Base-by-base conservation (phyloP, 2,329 filamentous ascomycete genomes). In the Zymoseptoria tritici region DNA sequence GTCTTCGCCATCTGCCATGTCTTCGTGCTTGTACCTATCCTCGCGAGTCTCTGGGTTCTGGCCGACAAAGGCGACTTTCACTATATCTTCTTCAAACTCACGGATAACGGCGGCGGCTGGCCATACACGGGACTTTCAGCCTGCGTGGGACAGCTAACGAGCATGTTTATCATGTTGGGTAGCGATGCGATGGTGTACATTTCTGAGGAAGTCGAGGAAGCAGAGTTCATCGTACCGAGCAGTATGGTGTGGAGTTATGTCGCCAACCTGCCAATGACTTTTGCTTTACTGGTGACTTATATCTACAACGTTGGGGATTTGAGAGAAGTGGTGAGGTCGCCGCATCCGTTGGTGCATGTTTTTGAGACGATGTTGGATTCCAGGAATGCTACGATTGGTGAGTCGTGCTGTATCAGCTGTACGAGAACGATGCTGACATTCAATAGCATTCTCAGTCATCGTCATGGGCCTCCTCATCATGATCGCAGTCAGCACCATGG, bases 141-240 rank as follows among this genome's bases (percentile, higher is more conserved):
- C 1, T 72, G 78, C 64, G 72, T 77, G 3, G 77, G 77, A 9
- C 75, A 77, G 55, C 63, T 75, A 8, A 72, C 72, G 1, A 70
- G 70, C 52, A 65, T 70, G 60, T 72, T 71, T 52, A 62, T 66
- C n/a, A 62, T 67, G 6, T 58, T 67, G 1, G 65, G 67, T 6
- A 67, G 56, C 49, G 76, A 79, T 60, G 73, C 74, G 9, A 73
- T 75, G 20, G 74, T 74, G 2, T 74, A 78, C 59, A 75, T 79
- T 68, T 67, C 76, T 2, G 76, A 79, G 62, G 77, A 79, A 59
- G 72, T 78, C 59, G 73, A 75, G 57, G 71, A 77, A 26, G 76
- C 76, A 1, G 71, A 72, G 20, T 72, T 69, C 16, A 71, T 74
- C 16, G 73, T 79, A 3, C 77, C 77, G 2, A 68, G 70, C 42